Conservation (phyloP, 768 basidiomycete species). For the Grammothele lineata region DNA sequence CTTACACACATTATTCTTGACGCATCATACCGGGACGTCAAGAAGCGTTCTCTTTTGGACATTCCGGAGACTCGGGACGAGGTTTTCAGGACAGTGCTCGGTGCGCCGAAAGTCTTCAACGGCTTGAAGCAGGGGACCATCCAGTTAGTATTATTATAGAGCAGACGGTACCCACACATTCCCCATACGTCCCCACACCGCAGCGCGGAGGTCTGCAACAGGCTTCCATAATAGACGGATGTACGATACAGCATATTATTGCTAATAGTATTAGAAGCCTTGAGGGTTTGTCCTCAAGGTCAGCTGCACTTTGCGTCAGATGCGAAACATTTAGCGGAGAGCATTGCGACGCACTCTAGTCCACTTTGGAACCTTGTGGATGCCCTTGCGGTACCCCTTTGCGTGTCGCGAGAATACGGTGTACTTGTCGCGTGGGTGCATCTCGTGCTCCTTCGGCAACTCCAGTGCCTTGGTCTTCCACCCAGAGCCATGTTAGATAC, state of each 20-base stretch:
- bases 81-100: slow-evolving; percentile 71
- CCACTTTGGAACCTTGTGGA: slow-evolving; percentile 98
- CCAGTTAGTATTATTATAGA: slow-evolving; percentile 50
- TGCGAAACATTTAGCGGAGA: not conserved
- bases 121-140: slow-evolving; percentile 69
- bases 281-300: slow-evolving; percentile 85
- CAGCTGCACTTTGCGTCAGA: slow-evolving; percentile 42
- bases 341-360: slow-evolving; percentile 61
- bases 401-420: slow-evolving; percentile 74
- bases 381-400: slow-evolving; percentile 84
- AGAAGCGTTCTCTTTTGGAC: slow-evolving; percentile 71
- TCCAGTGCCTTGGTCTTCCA: slow-evolving; percentile 75
- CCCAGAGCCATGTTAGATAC: slow-evolving; percentile 1
- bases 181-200: not conserved
- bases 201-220: slow-evolving; percentile 11
- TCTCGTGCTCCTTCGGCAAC: slow-evolving; percentile 91
- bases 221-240: slow-evolving; percentile 16
- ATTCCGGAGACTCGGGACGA: slow-evolving; percentile 84
- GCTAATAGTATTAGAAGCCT: slow-evolving; percentile 63
- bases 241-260: slow-evolving; percentile 13
- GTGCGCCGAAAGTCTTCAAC: slow-evolving; percentile 53
- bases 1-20: slow-evolving; percentile 86
- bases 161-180: slow-evolving; percentile 9
- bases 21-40: slow-evolving; percentile 65
- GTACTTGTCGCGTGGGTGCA: slow-evolving; percentile 93